Percentiles rank a stretch among this genome's conserved stretches.
phyloP scores from a whole-genome alignment of 2,329 filamentous ascomycete species.

The Pseudogymnoascus sp. region DNA sequence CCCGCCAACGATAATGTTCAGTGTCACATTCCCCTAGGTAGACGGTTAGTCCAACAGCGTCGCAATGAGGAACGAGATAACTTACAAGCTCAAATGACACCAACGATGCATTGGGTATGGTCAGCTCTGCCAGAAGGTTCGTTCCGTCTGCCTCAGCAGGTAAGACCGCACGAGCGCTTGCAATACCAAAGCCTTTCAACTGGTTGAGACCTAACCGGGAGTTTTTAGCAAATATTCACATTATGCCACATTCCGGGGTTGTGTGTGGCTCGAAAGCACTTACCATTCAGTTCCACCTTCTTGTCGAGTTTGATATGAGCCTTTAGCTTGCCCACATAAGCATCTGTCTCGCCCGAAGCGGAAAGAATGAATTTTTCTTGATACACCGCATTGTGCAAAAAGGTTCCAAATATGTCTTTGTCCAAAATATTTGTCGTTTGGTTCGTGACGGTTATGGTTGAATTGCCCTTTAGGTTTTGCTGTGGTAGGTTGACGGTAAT shows the following conservation, averaged over 20 bases:
- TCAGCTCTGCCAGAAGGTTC: constrained; percentile 15
- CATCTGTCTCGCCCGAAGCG: neutral
- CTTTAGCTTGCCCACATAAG: constrained; percentile 18
- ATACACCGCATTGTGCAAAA: constrained; percentile 6
- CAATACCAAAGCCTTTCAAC: constrained; percentile 16
- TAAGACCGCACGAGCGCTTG: constrained; percentile 12
- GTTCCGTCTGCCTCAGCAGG: constrained; percentile 18
- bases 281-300: constrained; percentile 29
- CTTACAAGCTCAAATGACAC: neutral
- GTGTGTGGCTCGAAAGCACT: neutral
- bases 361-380: neutral
- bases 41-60: neutral
- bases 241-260: neutral
- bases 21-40: constrained; percentile 34
- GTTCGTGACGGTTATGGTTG: neutral
- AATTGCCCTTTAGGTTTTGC: constrained; percentile 11
- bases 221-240: neutral
- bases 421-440: neutral
- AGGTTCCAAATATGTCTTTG: neutral
- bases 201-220: constrained; percentile 14
- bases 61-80: neutral
- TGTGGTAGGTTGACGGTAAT: constrained; percentile 17
- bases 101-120: neutral
- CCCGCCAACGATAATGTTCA: constrained; percentile 36
- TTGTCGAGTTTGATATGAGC: constrained; percentile 30